Conservation (phyloP, 2,329 filamentous ascomycete species). For the Oidium heveae region DNA sequence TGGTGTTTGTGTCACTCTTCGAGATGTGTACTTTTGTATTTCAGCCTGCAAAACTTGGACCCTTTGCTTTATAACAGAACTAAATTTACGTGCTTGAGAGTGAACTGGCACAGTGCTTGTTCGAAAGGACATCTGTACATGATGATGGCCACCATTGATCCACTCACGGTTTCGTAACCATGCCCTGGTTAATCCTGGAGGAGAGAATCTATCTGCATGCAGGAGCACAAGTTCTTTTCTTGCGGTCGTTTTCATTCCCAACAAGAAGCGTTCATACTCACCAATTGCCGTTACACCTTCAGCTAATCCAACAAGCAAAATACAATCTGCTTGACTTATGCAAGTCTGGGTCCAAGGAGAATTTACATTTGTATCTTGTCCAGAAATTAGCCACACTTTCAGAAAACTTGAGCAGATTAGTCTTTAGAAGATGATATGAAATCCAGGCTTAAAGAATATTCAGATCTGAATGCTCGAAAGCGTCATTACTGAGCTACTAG, state of each 20-base stretch:
- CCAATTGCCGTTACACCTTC: conserved; percentile 77
- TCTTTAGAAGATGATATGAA: no score
- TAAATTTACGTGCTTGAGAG: conserved; percentile 50
- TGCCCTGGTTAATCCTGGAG: conserved; percentile 57
- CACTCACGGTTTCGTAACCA: conserved; percentile 87
- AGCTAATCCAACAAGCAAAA: conserved; percentile 72
- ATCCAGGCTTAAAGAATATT: no score
- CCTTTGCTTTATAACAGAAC: conserved; percentile 66
- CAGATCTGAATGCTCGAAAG: no score
- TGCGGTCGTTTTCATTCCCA: conserved; percentile 93
- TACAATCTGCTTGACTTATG: conserved; percentile 89
- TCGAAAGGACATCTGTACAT: conserved; percentile 84
- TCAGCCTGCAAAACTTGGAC: conserved; percentile 91
- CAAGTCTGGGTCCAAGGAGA: conserved; percentile 97
- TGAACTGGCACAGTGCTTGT: conserved; percentile 52
- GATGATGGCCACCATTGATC: conserved; percentile 95
- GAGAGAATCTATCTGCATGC: conserved; percentile 70
- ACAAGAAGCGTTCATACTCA: conserved; percentile 85
- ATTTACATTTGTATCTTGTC: conserved; percentile 72
- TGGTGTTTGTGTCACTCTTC: conserved; percentile 67
- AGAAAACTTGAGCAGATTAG: no score
- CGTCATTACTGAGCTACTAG: no score
- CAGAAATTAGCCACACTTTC: background rate
- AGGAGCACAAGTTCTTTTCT: conserved; percentile 78
- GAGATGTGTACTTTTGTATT: conserved; percentile 92